Base-by-base conservation (phyloP, 169 alveolate species). In the Cryptosporidium baileyi region DNA sequence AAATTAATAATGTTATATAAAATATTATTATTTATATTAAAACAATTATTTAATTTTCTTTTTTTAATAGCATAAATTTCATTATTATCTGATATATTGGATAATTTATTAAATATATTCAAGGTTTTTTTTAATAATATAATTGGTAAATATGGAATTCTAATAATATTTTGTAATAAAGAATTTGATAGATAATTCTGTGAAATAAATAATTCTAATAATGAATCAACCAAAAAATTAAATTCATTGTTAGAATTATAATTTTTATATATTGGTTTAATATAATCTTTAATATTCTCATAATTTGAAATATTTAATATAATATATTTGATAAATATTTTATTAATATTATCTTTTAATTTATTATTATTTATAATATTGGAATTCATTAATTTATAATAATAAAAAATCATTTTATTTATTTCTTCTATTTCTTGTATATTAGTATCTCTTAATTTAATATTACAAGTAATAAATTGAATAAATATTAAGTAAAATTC, bases 371-470 rank as follows among this genome's bases (percentile, higher is more conserved):
- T 47, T 3, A 11, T 47, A 47, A 4, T 47, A 47, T 47, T 47
- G 59, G 19, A 19, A 57, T 57, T 22, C 60, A 62, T 11, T 22
- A 62, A 11, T 24, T 36, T 30, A 1, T 15, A 54, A 22, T 62
- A 62, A 22, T 38, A 19, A 2, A 9, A 36, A 62, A 62, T 40
- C 3, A 62, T 19, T 8, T 40, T 40, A 11, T 6, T 40, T 9
- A 62, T 38, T 15, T 62, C 60, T 8, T 62, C 43, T 17, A 4
- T 43, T 5, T 24, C 15, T 1, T 38, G 60, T 3, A 49, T n/a
- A 38, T 59, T 34, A 15, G 52, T 45, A 19, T 65, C 81, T 15
- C 81, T 65, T 13, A 65, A 24, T 30, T 44, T 44, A 1, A 62
- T 65, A 1, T 45, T n/a, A 22, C 19, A 22, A n/a, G 22, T 45